phyloP scores from a whole-genome alignment of 306 rosid species.

The Lathyrus aphaca region DNA sequence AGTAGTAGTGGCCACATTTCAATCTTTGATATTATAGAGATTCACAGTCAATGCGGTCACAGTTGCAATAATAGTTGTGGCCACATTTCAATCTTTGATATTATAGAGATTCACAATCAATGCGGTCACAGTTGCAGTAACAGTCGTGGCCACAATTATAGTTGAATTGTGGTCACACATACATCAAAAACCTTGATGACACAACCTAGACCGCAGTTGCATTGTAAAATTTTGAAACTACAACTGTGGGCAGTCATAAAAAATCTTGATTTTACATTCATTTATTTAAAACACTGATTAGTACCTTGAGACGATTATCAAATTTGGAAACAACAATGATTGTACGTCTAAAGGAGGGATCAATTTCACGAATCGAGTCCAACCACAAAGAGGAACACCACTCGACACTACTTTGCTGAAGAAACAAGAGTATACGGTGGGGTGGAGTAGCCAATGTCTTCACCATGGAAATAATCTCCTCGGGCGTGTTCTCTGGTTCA shows the following conservation, averaged over 20 bases:
- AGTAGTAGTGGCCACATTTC: background rate
- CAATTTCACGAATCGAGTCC: constrained; percentile 89
- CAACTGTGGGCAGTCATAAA: background rate
- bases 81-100: background rate
- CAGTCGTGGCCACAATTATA: background rate
- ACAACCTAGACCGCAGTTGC: too few species aligned
- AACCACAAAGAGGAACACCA: constrained; percentile 98
- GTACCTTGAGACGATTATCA: constrained; percentile 95
- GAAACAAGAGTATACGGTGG: constrained; percentile 85
- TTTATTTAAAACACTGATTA: background rate
- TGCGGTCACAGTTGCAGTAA: background rate
- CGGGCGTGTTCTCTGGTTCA: constrained; percentile 90
- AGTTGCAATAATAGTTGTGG: background rate
- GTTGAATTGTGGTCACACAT: too few species aligned
- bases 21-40: background rate
- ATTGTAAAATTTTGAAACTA: background rate
- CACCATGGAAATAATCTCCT: constrained; percentile 95
- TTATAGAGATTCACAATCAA: background rate
- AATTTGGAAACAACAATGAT: constrained; percentile 92
- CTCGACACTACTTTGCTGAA: constrained; percentile 97
- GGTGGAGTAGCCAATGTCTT: constrained; percentile 93
- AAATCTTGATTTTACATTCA: background rate
- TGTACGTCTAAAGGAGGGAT: constrained; percentile 78
- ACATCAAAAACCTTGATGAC: too few species aligned
- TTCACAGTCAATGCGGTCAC: background rate